Conservation (phyloP, 2,329 filamentous ascomycete species). For the Lasiodiplodia sp. region DNA sequence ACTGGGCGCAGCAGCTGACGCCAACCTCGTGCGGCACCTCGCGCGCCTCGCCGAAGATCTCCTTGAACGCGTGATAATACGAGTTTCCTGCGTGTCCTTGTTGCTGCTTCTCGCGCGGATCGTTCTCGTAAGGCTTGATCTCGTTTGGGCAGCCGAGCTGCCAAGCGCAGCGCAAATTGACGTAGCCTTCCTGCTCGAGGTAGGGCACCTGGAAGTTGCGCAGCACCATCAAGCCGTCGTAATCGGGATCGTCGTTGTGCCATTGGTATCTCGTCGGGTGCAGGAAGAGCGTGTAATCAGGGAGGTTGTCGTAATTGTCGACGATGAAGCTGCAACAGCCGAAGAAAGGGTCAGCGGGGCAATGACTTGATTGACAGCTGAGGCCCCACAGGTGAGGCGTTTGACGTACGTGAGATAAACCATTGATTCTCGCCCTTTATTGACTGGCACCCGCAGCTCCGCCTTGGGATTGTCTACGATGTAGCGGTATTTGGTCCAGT, state of each 20-base stretch:
- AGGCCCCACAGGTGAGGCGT: too few relatives aligned
- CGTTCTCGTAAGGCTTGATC: slow-evolving; percentile 54
- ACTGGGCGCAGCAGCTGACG: slow-evolving; percentile 63
- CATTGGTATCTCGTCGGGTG: slow-evolving; percentile 54
- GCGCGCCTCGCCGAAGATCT: slow-evolving; percentile 52
- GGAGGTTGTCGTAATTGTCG: slow-evolving; percentile 49
- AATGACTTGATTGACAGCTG: not conserved
- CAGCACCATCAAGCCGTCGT: slow-evolving; percentile 58
- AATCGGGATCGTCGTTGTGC: slow-evolving; percentile 62
- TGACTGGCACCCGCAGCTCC: slow-evolving; percentile 51
- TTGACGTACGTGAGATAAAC: slow-evolving; percentile 55
- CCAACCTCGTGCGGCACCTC: slow-evolving; percentile 55
- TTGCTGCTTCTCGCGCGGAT: slow-evolving; percentile 47
- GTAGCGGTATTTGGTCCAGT: slow-evolving; percentile 53
- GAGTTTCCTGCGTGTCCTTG: slow-evolving; percentile 58
- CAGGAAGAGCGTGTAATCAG: slow-evolving; percentile 51
- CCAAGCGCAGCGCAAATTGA: slow-evolving; percentile 63
- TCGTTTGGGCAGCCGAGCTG: slow-evolving; percentile 59
- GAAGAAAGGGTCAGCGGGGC: not conserved
- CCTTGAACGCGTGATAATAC: slow-evolving; percentile 57
- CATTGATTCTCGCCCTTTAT: slow-evolving; percentile 60
- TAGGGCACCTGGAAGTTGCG: slow-evolving; percentile 57
- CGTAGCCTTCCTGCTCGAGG: slow-evolving; percentile 59
- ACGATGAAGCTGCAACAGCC: slow-evolving; percentile 48
- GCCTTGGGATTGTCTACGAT: slow-evolving; percentile 50